Evolutionary conservation across 768 basidiomycete species (phyloP).

Genomic region (Amanita rubescens): DNA sequence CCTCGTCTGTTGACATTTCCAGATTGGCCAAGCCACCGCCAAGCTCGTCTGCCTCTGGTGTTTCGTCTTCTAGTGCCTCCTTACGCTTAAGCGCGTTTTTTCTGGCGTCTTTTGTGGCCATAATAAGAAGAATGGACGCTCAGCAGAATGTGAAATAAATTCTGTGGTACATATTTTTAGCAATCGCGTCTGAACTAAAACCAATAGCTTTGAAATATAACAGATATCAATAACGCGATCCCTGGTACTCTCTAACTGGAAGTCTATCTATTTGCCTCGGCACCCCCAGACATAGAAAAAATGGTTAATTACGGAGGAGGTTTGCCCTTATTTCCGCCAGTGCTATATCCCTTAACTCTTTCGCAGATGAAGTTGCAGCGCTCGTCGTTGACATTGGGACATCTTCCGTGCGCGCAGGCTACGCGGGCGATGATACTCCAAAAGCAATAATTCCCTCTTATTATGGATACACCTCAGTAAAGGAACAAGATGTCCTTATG

Average conservation of each 20-base stretch:
- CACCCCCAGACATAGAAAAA: neutral
- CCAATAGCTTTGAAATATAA: slow-evolving; percentile 19
- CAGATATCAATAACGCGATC: slow-evolving; percentile 19
- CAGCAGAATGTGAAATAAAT: too few species aligned
- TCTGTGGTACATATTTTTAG: neutral
- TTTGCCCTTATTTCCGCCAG: slow-evolving; percentile 25
- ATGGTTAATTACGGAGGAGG: slow-evolving; percentile 91
- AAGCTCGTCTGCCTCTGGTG: slow-evolving; percentile 29
- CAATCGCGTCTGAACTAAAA: neutral
- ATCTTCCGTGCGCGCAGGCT: slow-evolving; percentile 86
- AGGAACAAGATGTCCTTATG: slow-evolving; percentile 51
- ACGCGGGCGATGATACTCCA: slow-evolving; percentile 95
- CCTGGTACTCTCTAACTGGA: neutral
- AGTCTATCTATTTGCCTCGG: neutral
- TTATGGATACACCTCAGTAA: slow-evolving; percentile 65
- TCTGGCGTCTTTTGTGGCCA: slow-evolving; percentile 30
- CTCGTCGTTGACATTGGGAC: slow-evolving; percentile 93
- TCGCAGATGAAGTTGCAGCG: slow-evolving; percentile 90
- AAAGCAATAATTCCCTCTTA: slow-evolving; percentile 86
- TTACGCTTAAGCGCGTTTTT: slow-evolving; percentile 2
- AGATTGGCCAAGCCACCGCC: slow-evolving; percentile 23
- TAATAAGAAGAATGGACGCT: slow-evolving; percentile 7
- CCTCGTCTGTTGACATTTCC: slow-evolving; percentile 68
- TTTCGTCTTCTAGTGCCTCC: neutral
- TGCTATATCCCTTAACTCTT: slow-evolving; percentile 2